These are phyloP conservation scores for Sclerotinia borealis DNA, from an alignment of 2,329 filamentous ascomycete species.

Conservation along the genomic window DNA sequence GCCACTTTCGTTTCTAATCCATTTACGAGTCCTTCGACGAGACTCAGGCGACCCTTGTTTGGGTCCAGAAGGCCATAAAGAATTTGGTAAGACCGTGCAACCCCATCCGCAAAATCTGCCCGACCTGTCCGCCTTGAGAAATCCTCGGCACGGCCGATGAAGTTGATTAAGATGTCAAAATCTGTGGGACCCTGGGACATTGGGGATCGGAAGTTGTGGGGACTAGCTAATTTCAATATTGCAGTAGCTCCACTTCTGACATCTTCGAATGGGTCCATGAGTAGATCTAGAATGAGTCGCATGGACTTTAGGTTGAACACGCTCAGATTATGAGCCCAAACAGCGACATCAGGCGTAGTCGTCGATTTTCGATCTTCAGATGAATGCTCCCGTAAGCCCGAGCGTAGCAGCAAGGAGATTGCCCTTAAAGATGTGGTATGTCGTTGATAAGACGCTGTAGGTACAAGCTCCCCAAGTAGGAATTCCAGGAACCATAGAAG, in stretches of 20 bases:
- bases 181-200: neutral
- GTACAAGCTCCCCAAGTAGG: constrained; percentile 64
- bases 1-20: constrained; percentile 59
- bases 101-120: constrained; percentile 87
- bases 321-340: constrained; percentile 29
- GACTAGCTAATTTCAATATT: constrained; percentile 46
- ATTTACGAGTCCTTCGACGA: constrained; percentile 53
- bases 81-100: constrained; percentile 70
- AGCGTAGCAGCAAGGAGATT: constrained; percentile 54
- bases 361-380: neutral
- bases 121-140: constrained; percentile 67
- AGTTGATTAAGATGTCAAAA: constrained; percentile 37
- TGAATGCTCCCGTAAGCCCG: constrained; percentile 21
- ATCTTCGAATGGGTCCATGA: constrained; percentile 90
- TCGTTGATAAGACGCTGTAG: constrained; percentile 82
- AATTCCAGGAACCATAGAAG: constrained; percentile 70
- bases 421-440: constrained; percentile 77
- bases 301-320: constrained; percentile 45
- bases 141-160: constrained; percentile 48
- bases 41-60: constrained; percentile 38
- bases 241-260: constrained; percentile 57
- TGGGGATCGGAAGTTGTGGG: constrained; percentile 25
- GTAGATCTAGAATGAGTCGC: constrained; percentile 66
- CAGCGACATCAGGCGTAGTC: constrained; percentile 16
- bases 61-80: constrained; percentile 52